Percentiles rank a stretch among this genome's conserved stretches.
Conservation (phyloP, 139 green algal species). For the Edaphochlamys debaryana region DNA sequence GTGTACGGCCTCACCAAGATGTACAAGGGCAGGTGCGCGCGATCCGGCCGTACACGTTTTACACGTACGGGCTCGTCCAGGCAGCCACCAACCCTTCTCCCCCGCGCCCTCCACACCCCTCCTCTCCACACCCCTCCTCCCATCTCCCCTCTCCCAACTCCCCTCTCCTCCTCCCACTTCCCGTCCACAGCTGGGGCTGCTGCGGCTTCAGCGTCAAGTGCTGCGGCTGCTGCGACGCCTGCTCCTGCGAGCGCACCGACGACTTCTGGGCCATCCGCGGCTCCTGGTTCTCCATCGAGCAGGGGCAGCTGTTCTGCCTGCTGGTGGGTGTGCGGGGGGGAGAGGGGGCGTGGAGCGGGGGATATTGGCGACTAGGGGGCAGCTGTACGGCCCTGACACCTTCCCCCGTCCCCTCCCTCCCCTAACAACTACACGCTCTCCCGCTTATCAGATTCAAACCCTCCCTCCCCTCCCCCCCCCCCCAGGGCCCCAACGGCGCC, state of each 20-base stretch:
- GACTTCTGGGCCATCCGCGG: constrained; percentile 85
- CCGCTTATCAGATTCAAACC: no score
- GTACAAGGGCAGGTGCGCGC: constrained; percentile 38
- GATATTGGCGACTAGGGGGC: no score
- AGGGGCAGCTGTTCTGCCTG: constrained; percentile 86
- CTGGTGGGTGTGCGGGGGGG: constrained; percentile 46
- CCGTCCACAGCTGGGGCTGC: constrained; percentile 48
- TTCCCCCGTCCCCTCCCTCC: no score
- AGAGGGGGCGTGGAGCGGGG: not conserved
- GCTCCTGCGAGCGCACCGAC: constrained; percentile 21
- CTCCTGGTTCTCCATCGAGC: constrained; percentile 84
- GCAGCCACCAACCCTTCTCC: no score
- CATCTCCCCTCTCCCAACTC: no score
- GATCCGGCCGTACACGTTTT: no score
- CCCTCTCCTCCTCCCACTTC: no score
- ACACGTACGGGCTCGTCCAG: no score
- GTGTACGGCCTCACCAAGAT: constrained; percentile 83
- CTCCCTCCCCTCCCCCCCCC: not conserved
- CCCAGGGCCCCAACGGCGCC: constrained; percentile 67
- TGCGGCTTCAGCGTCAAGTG: constrained; percentile 42
- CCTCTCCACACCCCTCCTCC: no score
- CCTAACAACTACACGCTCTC: no score
- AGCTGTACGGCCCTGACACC: no score
- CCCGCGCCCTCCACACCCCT: no score
- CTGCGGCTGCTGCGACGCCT: constrained; percentile 44